Percentiles rank a stretch among this genome's conserved stretches.
These are phyloP conservation scores for Eucalyptus albens DNA, from an alignment of 345 rosid species.

Conservation along the genomic window DNA sequence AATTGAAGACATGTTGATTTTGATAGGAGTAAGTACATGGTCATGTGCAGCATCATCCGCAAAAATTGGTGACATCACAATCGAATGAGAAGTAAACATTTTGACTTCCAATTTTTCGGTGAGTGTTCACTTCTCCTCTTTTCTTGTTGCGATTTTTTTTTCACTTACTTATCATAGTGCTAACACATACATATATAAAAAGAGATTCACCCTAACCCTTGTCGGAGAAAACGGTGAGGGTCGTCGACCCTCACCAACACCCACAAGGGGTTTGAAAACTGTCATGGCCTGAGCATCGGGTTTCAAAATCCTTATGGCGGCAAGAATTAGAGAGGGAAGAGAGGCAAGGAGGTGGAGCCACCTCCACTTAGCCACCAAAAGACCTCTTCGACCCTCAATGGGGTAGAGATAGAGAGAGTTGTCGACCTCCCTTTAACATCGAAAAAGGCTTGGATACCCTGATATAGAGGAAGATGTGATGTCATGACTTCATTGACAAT, in stretches of 20 bases:
- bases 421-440: background rate
- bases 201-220: background rate
- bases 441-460: background rate
- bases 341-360: background rate
- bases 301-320: background rate
- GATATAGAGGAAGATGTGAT: background rate
- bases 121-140: background rate
- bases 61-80: background rate
- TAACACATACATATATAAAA: background rate
- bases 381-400: background rate
- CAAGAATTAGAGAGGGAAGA: background rate
- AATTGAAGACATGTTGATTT: background rate
- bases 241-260: background rate
- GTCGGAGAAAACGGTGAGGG: background rate
- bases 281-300: accelerated
- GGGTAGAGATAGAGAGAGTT: background rate
- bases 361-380: background rate
- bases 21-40: background rate
- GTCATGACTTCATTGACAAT: background rate
- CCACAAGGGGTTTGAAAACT: background rate
- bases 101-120: background rate
- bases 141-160: too few relatives aligned
- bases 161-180: background rate
- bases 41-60: background rate
- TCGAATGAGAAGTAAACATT: background rate